Evolutionary conservation across 805 yeast species (phyloP).

Genomic region (Lachancea sp.): DNA sequence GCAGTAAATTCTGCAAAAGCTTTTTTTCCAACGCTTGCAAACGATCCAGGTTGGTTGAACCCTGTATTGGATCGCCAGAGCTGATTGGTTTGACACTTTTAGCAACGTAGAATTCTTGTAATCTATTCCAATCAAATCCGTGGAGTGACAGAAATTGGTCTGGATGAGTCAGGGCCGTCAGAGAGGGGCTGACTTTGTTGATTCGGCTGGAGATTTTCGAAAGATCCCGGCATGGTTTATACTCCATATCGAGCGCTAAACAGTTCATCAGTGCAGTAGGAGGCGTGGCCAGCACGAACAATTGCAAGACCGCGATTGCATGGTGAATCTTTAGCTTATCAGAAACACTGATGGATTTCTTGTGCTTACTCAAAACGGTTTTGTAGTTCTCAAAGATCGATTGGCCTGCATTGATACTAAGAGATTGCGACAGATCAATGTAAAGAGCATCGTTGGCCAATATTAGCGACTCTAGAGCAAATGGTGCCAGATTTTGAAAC

Average conservation of each 20-base stretch:
- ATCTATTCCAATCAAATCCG: conserved; percentile 28
- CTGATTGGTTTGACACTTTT: conserved; percentile 37
- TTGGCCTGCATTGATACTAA: conserved; percentile 23
- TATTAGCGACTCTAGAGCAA: conserved; percentile 32
- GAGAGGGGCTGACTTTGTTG: conserved; percentile 30
- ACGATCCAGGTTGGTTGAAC: conserved; percentile 17
- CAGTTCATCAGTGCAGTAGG: conserved; percentile 58
- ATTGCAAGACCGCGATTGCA: conserved; percentile 35
- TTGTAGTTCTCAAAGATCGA: conserved; percentile 20
- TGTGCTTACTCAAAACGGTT: conserved; percentile 24
- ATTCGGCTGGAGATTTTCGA: conserved; percentile 50
- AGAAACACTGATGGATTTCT: conserved; percentile 21
- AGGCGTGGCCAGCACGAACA: conserved; percentile 48
- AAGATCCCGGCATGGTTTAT: conserved; percentile 47
- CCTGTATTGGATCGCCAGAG: conserved; percentile 6
- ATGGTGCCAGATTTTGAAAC: conserved; percentile 29
- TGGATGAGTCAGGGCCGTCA: conserved; percentile 41
- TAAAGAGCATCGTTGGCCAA: conserved; percentile 17
- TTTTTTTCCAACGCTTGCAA: conserved; percentile 6
- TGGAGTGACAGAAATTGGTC: conserved; percentile 35
- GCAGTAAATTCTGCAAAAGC: conserved; percentile 8
- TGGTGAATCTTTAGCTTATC: conserved; percentile 27
- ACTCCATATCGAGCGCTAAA: conserved; percentile 71
- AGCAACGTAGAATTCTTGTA: conserved; percentile 38
- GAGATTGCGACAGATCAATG: conserved; percentile 19